Conservation (phyloP, 768 basidiomycete genomes). For the Mycena galericulata region DNA sequence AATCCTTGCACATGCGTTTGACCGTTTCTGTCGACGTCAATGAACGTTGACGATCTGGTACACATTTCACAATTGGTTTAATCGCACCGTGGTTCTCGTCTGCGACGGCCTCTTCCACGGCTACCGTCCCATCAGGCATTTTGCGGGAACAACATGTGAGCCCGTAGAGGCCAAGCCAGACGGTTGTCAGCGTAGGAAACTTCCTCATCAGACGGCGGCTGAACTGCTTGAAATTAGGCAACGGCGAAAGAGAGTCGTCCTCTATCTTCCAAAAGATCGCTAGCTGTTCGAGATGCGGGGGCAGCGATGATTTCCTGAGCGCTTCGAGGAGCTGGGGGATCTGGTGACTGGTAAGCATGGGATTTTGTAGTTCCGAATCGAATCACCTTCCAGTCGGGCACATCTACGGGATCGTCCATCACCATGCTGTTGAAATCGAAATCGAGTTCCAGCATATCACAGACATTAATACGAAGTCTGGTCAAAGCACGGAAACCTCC, state of each 20-base stretch:
- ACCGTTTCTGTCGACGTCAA: background rate
- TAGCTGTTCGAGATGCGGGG: background rate
- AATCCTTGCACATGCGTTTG: background rate
- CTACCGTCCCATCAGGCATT: background rate
- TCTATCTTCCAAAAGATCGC: background rate
- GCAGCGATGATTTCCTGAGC: background rate
- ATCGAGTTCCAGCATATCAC: too few relatives aligned
- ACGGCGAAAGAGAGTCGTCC: background rate
- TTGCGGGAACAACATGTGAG: background rate
- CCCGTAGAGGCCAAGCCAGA: conserved; percentile 5
- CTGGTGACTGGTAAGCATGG: too few relatives aligned
- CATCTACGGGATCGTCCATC: too few relatives aligned
- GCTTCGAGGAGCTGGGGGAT: background rate
- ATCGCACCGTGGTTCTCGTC: background rate
- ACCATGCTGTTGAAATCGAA: too few relatives aligned
- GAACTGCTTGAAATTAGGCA: background rate
- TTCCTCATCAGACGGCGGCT: background rate
- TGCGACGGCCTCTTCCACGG: background rate
- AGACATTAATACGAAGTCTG: too few relatives aligned
- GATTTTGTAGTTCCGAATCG: too few relatives aligned
- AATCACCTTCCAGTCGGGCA: too few relatives aligned
- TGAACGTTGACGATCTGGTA: background rate
- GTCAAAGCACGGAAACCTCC: too few relatives aligned
- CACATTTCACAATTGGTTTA: too few relatives aligned
- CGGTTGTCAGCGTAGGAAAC: background rate